These are phyloP conservation scores for Borealophlyctis nickersoniae DNA, from an alignment of 192 early-diverging fungal species.

Conservation along the genomic window DNA sequence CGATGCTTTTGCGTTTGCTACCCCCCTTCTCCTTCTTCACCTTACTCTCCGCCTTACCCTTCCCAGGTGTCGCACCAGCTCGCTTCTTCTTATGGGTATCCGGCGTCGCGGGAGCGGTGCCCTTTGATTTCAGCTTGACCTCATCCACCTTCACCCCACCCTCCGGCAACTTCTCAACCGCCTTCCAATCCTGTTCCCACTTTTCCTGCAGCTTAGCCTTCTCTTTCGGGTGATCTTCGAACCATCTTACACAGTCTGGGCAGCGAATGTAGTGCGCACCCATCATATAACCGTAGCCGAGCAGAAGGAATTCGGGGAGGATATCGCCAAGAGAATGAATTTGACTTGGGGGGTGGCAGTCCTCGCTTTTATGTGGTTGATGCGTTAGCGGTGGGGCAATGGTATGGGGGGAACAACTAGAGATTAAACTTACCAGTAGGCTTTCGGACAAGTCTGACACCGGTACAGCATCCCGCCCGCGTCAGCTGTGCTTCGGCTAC, in stretches of 20 bases:
- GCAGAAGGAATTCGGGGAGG: constrained; percentile 24
- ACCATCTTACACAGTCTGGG: constrained; percentile 15
- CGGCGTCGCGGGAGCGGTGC: too few species aligned
- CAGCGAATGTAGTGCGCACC: constrained; percentile 42
- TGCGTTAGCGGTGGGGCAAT: not conserved
- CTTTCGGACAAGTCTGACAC: constrained; percentile 35
- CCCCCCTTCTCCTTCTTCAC: too few species aligned
- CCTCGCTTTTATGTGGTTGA: constrained; percentile 25
- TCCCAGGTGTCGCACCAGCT: too few species aligned
- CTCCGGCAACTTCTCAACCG: not conserved
- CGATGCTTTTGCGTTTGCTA: too few species aligned
- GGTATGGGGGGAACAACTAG: not conserved
- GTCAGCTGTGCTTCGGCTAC: constrained; percentile 30
- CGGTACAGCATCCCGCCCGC: constrained; percentile 44
- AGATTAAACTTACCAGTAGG: constrained; percentile 12
- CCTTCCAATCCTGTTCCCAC: constrained; percentile 4
- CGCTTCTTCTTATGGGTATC: too few species aligned
- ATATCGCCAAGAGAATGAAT: constrained; percentile 30
- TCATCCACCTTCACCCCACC: not conserved
- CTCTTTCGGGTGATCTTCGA: constrained; percentile 12
- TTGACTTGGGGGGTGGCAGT: constrained; percentile 30
- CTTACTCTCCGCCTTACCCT: too few species aligned
- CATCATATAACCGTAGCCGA: constrained; percentile 28
- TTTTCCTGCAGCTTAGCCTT: constrained; percentile 2
- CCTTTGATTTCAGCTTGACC: not conserved